Conservation (phyloP, 2,329 filamentous ascomycete genomes). For the Neobulgaria alba region DNA sequence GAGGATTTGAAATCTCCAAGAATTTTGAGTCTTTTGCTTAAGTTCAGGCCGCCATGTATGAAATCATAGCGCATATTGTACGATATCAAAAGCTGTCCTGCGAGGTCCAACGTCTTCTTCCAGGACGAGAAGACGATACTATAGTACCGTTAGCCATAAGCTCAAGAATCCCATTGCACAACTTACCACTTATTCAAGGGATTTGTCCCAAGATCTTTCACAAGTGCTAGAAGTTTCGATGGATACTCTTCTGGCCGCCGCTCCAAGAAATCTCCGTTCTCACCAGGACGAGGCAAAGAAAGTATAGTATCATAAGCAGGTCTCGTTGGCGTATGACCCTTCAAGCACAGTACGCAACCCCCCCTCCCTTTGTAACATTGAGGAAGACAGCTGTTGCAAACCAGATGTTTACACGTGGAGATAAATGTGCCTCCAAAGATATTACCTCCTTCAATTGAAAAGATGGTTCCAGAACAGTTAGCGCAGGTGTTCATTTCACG, state of each 20-base stretch:
- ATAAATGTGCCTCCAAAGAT: background rate
- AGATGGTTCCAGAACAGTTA: background rate
- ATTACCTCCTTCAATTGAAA: background rate
- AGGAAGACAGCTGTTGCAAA: background rate
- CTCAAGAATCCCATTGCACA: background rate
- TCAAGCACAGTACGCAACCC: background rate
- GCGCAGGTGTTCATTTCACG: background rate
- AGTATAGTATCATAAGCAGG: background rate
- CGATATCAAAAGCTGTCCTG: background rate
- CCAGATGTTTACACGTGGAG: background rate
- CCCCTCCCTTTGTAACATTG: background rate
- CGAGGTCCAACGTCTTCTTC: conserved; percentile 1
- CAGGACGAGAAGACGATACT: conserved; percentile 3
- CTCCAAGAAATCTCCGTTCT: background rate
- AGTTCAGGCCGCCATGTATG: background rate
- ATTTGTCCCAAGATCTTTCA: background rate
- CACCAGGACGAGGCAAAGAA: background rate
- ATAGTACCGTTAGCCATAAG: background rate
- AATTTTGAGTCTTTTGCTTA: background rate
- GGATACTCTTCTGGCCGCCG: background rate
- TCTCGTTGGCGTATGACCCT: background rate
- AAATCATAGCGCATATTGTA: background rate
- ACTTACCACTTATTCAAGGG: background rate
- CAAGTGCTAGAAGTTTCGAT: background rate
- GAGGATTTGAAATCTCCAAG: background rate